Conservation (phyloP, 2,329 filamentous ascomycete genomes). For the Colletotrichum higginsianum region DNA sequence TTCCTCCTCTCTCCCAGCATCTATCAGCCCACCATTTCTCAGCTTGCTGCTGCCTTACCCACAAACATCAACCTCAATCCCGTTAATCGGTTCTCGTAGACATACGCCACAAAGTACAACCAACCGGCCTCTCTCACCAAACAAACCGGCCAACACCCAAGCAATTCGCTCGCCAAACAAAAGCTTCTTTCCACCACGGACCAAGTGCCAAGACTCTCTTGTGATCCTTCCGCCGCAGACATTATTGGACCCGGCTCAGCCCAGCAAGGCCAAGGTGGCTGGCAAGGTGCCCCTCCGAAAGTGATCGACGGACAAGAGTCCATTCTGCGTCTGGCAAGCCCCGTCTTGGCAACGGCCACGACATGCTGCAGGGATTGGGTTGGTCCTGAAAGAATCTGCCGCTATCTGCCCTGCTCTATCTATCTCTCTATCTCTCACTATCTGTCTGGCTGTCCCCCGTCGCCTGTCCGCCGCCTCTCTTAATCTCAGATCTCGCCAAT, state of each 20-base stretch:
- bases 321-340: too few relatives aligned
- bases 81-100: not conserved
- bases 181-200: slow-evolving; percentile 14
- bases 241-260: slow-evolving; percentile 32
- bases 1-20: not conserved
- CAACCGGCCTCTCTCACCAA: not conserved
- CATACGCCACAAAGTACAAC: not conserved
- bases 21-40: not conserved
- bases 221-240: slow-evolving; percentile 15
- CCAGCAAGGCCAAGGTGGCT: slow-evolving; percentile 3
- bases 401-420: slow-evolving; percentile 11
- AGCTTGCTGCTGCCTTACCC: not conserved
- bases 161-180: not conserved
- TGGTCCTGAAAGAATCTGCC: slow-evolving; percentile 21
- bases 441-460: not conserved
- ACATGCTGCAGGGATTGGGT: slow-evolving; percentile 27
- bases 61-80: not conserved
- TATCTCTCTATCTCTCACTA: slow-evolving; percentile 2
- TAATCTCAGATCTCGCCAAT: slow-evolving; percentile 11
- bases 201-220: slow-evolving; percentile 21
- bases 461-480: too few relatives aligned
- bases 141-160: not conserved
- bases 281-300: slow-evolving; percentile 11
- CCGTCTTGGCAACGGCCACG: slow-evolving; percentile 39
- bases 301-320: slow-evolving; percentile 27